Conservation (phyloP, 1,139 yeast species). For the Torulaspora pretoriensis region DNA sequence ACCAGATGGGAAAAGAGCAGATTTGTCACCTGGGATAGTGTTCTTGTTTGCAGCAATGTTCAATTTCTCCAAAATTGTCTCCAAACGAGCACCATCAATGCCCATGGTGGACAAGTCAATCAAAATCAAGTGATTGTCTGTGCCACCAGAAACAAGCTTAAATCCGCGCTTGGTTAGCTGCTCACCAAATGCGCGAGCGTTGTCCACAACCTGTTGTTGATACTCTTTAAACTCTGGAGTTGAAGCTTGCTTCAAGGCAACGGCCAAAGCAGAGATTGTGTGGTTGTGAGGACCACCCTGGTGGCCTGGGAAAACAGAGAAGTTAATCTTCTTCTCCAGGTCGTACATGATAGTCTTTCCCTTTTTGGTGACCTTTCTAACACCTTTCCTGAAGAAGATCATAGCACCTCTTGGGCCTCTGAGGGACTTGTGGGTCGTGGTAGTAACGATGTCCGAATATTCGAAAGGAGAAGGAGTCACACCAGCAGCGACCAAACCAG, state of each 20-base stretch:
- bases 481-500: slow-evolving; percentile 90
- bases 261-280: slow-evolving; percentile 92
- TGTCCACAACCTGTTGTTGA: slow-evolving; percentile 75
- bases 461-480: slow-evolving; percentile 92
- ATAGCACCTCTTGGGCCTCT: slow-evolving; percentile 99
- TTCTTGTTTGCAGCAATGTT: slow-evolving; percentile 95
- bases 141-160: slow-evolving; percentile 82
- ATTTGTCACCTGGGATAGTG: slow-evolving; percentile 93
- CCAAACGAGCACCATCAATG: slow-evolving; percentile 94
- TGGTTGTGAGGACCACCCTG: slow-evolving; percentile 99
- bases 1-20: slow-evolving; percentile 94
- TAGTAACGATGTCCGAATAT: slow-evolving; percentile 91
- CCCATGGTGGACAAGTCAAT: slow-evolving; percentile 78
- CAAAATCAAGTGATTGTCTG: slow-evolving; percentile 90
- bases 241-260: slow-evolving; percentile 85
- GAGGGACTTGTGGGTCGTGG: slow-evolving; percentile 94
- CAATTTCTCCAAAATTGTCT: slow-evolving; percentile 80
- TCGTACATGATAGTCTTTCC: slow-evolving; percentile 87
- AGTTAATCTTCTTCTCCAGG: slow-evolving; percentile 84
- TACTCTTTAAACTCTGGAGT: slow-evolving; percentile 83
- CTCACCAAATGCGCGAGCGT: slow-evolving; percentile 72
- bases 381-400: slow-evolving; percentile 94
- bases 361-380: slow-evolving; percentile 73
- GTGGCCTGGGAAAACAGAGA: slow-evolving; percentile 97
- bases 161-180: slow-evolving; percentile 67